A percentile compares a stretch with the other conserved stretches of the same genome.
phyloP scores from a whole-genome alignment of 306 rosid species.

The Trifolium dubium region DNA sequence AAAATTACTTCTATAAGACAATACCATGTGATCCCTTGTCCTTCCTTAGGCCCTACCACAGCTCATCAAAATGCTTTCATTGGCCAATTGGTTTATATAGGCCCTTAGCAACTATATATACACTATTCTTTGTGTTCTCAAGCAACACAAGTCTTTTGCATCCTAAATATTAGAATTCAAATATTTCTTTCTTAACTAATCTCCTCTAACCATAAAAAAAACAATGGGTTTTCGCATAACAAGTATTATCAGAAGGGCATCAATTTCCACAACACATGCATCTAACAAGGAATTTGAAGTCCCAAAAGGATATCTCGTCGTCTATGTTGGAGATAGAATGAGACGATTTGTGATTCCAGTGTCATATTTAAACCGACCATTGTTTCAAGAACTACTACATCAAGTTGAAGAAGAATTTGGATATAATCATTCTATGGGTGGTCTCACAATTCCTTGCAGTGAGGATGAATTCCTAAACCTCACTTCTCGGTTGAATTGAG shows the following conservation, averaged over 20 bases:
- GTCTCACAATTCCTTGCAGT: slow-evolving; percentile 48
- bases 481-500: slow-evolving; percentile 37
- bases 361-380: slow-evolving; percentile 40
- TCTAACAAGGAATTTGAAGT: slow-evolving; percentile 25
- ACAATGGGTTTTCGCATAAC: slow-evolving; percentile 38
- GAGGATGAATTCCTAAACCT: slow-evolving; percentile 43
- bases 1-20: slow-evolving; percentile 27
- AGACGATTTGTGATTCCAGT: slow-evolving; percentile 35
- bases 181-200: slow-evolving; percentile 19
- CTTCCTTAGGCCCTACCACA: neutral
- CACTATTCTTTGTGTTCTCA: slow-evolving; percentile 13
- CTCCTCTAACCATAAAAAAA: neutral
- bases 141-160: slow-evolving; percentile 20
- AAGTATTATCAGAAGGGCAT: slow-evolving; percentile 2
- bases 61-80: neutral
- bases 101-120: slow-evolving; percentile 35
- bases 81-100: neutral
- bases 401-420: slow-evolving; percentile 44
- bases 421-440: slow-evolving; percentile 49
- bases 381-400: slow-evolving; percentile 41
- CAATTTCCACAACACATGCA: slow-evolving; percentile 18
- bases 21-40: slow-evolving; percentile 40
- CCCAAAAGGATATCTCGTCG: slow-evolving; percentile 39
- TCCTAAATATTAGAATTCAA: slow-evolving; percentile 14
- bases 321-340: slow-evolving; percentile 39